A percentile compares a stretch with the other conserved stretches of the same genome.
Conservation (phyloP, 2,329 filamentous ascomycete genomes). For the Botrytis porri region DNA sequence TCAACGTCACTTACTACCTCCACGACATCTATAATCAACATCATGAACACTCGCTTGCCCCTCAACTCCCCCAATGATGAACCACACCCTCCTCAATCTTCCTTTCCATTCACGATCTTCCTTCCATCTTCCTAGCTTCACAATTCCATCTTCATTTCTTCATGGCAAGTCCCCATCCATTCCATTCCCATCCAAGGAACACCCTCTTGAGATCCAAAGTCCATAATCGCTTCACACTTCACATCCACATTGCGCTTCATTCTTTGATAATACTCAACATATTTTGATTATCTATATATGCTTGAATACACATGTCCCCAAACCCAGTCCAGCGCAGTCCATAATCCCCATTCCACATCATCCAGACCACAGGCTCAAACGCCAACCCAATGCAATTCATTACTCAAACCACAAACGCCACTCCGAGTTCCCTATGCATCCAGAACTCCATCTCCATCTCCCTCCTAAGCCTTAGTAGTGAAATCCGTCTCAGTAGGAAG, state of each 20-base stretch:
- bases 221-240: not conserved
- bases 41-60: not conserved
- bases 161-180: not conserved
- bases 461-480: conserved; percentile 57
- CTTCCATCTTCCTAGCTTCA: not conserved
- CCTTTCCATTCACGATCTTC: not conserved
- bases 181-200: not conserved
- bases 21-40: not conserved
- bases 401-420: not conserved
- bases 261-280: not conserved
- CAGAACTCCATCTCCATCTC: not conserved
- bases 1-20: not conserved
- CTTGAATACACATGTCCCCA: not conserved
- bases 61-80: not conserved
- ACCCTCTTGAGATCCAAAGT: not conserved
- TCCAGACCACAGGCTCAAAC: not conserved
- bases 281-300: not conserved
- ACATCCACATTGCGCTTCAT: not conserved
- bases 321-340: not conserved
- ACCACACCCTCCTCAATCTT: too few species aligned
- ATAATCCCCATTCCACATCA: not conserved
- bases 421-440: not conserved
- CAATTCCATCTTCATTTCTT: not conserved
- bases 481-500: conserved; percentile 80
- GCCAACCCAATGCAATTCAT: not conserved